Base-by-base conservation (phyloP, 2,329 filamentous ascomycete species). In the Thyridium curvatum region DNA sequence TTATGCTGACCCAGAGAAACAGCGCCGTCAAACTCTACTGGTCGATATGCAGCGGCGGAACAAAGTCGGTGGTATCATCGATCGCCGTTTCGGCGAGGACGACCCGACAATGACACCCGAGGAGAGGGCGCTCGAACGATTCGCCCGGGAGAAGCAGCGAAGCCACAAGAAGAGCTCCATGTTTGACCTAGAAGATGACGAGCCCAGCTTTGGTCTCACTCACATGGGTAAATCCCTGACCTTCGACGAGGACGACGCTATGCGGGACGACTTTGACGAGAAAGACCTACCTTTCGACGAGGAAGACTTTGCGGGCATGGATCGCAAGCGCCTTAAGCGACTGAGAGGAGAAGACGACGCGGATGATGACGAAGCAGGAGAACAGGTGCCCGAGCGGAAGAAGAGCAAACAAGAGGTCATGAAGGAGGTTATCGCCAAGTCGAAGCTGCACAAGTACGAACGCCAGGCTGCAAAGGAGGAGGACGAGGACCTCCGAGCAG, bases 401-500 rank as follows among this genome's bases (percentile, higher is more conserved):
- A 98, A 96, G 68, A 83, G 83, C 3, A 97, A 96, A 65, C 86
- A 93, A 39, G 93, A 98, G 61, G 86, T 98, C 36, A 96, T 97
- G 87, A 85, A 95, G 54, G 94, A 98, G 61, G 75, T 98, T 44
- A 96, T 98, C 49, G 87, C 90, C 44, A 98, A 98, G 64, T 97
- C 91, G 1, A 98, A 98, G 58, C 72, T 86, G 45, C 77, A 96
- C 73, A 97, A 95, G 64, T 90, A 91, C 55, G 90, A 97, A 64
- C 81, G 93, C 31, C 93, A 98, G 62, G 82, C 87, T 43, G 79
- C 80, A 18, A 96, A 95, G 56, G 93, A 97, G 44, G 88, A 93
- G 36, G 93, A 98, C 50, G 88, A 94, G 37, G 91, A 95, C 48
- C 62, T 96, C 39, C 77, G 89, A 42, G 82, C 82, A 42, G 80